Evolutionary conservation across 352 stramenopile genomes (phyloP).

Genomic region (Halophytophthora batemanensis): DNA sequence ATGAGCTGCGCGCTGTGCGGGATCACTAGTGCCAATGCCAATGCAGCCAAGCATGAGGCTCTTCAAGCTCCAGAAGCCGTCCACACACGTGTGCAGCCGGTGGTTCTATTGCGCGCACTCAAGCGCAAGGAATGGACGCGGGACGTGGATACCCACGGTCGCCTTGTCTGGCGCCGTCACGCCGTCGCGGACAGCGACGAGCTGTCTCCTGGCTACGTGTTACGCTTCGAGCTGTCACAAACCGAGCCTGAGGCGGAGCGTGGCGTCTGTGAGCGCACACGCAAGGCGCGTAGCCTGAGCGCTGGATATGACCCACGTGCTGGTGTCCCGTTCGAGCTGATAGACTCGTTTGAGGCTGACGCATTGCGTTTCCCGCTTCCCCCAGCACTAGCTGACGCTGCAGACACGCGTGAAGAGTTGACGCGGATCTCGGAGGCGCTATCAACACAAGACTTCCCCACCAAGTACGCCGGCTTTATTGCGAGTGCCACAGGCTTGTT

Average conservation of each 20-base stretch:
- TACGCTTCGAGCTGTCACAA: slow-evolving; percentile 27
- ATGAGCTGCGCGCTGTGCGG: slow-evolving; percentile 41
- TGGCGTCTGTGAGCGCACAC: slow-evolving; percentile 1
- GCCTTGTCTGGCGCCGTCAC: slow-evolving; percentile 38
- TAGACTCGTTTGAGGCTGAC: slow-evolving; percentile 23
- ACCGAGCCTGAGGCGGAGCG: slow-evolving; percentile 29
- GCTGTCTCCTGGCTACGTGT: slow-evolving; percentile 28
- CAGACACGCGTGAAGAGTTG: slow-evolving; percentile 24
- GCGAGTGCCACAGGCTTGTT: slow-evolving; percentile 14
- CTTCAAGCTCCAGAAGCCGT: neutral
- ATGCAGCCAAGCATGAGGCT: slow-evolving; percentile 1
- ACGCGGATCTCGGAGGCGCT: slow-evolving; percentile 19
- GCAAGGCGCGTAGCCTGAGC: slow-evolving; percentile 20
- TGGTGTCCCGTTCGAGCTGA: slow-evolving; percentile 27
- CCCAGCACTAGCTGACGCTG: slow-evolving; percentile 9
- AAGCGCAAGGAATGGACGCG: slow-evolving; percentile 56
- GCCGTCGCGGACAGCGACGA: slow-evolving; percentile 18
- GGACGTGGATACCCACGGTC: slow-evolving; percentile 26
- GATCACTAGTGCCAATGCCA: slow-evolving; percentile 3
- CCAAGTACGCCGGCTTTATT: slow-evolving; percentile 52
- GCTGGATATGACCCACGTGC: slow-evolving; percentile 24
- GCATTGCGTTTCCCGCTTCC: slow-evolving; percentile 23
- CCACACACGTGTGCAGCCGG: neutral
- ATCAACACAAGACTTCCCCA: slow-evolving; percentile 32
- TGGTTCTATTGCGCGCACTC: slow-evolving; percentile 8